A percentile compares a stretch with the other conserved stretches of the same genome.
Conservation (phyloP, 2,329 filamentous ascomycete genomes). For the Venturia carpophila region DNA sequence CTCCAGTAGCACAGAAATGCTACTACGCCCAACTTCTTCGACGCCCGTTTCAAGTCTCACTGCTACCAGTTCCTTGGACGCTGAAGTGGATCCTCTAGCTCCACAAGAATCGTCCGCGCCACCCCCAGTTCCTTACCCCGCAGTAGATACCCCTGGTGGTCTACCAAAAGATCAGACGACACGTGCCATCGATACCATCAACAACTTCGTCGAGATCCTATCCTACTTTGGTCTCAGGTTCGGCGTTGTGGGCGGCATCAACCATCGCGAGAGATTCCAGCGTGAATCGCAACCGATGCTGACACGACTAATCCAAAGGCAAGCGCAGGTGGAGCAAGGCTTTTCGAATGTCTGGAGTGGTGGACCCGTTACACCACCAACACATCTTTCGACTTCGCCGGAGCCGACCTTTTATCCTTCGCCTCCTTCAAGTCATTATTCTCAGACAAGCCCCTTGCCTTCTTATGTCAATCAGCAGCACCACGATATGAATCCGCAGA, state of each 20-base stretch:
- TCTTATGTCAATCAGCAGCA: slow-evolving; percentile 11
- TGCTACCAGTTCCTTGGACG: slow-evolving; percentile 24
- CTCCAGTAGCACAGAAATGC: slow-evolving; percentile 43
- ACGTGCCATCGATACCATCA: slow-evolving; percentile 40
- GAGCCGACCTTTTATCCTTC: slow-evolving; percentile 17
- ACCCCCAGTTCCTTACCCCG: slow-evolving; percentile 29
- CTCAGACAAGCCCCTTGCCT: not conserved
- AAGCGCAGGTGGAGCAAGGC: not conserved
- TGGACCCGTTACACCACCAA: slow-evolving; percentile 14
- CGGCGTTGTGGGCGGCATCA: slow-evolving; percentile 35
- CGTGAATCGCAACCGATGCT: slow-evolving; percentile 15
- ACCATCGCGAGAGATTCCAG: slow-evolving; percentile 43
- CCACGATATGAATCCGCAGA: not conserved
- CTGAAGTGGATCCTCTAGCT: slow-evolving; percentile 29
- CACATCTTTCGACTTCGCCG: slow-evolving; percentile 5
- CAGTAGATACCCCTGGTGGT: slow-evolving; percentile 22
- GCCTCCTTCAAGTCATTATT: slow-evolving; percentile 16
- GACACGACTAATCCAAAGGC: slow-evolving; percentile 13
- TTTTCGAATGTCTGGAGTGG: not conserved
- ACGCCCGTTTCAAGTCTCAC: slow-evolving; percentile 32
- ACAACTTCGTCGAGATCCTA: slow-evolving; percentile 40
- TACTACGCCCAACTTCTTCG: slow-evolving; percentile 36
- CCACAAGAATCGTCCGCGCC: slow-evolving; percentile 26
- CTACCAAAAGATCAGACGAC: slow-evolving; percentile 31
- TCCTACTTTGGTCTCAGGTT: slow-evolving; percentile 41